Conservation (phyloP, 495 filamentous ascomycete genomes). For the Aeminium ludgeri region DNA sequence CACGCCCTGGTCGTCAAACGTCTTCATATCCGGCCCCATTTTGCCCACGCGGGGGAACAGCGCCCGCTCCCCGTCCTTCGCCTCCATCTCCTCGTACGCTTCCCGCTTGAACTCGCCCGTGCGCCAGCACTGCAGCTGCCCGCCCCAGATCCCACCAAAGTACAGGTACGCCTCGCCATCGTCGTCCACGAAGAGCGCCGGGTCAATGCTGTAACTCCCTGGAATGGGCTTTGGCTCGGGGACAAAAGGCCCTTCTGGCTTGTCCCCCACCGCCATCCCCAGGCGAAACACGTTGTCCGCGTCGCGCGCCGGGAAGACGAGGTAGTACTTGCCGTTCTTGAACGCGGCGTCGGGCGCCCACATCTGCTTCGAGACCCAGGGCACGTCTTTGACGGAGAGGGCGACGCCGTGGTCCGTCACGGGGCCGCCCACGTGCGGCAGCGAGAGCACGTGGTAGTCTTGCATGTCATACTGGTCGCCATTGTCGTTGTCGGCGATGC, state of each 20-base stretch:
- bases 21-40: conserved; percentile 44
- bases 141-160: conserved; percentile 56
- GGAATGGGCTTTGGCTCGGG: conserved; percentile 40
- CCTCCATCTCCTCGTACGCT: conserved; percentile 35
- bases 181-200: conserved; percentile 45
- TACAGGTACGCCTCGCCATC: conserved; percentile 45
- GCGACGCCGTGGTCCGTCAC: conserved; percentile 44
- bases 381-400: conserved; percentile 36
- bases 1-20: conserved; percentile 31
- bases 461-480: conserved; percentile 72
- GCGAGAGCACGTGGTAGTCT: conserved; percentile 49
- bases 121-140: conserved; percentile 44
- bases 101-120: conserved; percentile 32
- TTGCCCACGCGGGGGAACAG: conserved; percentile 44
- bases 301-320: conserved; percentile 48
- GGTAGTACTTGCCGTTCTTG: conserved; percentile 43
- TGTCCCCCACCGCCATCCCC: conserved; percentile 37
- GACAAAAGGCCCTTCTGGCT: conserved; percentile 40
- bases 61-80: conserved; percentile 32
- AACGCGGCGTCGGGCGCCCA: conserved; percentile 49
- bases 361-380: conserved; percentile 47
- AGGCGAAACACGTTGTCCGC: conserved; percentile 46
- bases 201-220: conserved; percentile 47
- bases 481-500: conserved; percentile 54
- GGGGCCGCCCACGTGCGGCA: conserved; percentile 30